Evolutionary conservation across 352 stramenopile genomes (phyloP).

Genomic region (Peronospora belbahrii): DNA sequence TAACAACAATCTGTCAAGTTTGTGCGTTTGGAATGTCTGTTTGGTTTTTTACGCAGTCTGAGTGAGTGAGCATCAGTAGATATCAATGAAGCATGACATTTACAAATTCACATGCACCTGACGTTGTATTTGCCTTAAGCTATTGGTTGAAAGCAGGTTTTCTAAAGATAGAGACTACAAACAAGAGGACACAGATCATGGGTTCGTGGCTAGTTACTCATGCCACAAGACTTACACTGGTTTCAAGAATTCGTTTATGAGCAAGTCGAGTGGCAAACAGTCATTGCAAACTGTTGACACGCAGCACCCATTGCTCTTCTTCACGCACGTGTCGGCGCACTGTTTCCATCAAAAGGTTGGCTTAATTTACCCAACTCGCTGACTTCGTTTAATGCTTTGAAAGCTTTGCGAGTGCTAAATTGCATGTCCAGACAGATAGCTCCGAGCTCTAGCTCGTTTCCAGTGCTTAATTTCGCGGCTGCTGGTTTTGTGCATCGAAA

Average conservation of each 20-base stretch:
- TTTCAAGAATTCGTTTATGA: conserved; percentile 49
- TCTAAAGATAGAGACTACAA: conserved; percentile 1
- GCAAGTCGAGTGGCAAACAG: conserved; percentile 35
- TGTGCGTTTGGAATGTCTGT: background rate
- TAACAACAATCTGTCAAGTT: conserved; percentile 9
- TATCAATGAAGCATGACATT: conserved; percentile 14
- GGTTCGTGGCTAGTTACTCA: background rate
- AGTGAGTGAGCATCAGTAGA: conserved; percentile 7
- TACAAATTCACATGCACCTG: background rate
- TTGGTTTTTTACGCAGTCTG: background rate
- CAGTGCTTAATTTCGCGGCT: too few species aligned
- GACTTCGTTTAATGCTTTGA: too few species aligned
- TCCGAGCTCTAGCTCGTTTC: too few species aligned
- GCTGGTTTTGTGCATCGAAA: too few species aligned
- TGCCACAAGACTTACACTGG: conserved; percentile 25
- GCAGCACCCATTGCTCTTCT: conserved; percentile 33
- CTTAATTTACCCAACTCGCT: too few species aligned
- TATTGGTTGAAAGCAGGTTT: conserved; percentile 17
- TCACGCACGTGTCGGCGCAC: conserved; percentile 19
- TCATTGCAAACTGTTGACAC: conserved; percentile 29
- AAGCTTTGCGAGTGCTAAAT: conserved; percentile 6
- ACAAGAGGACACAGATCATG: conserved; percentile 1
- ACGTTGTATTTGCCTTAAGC: conserved; percentile 10
- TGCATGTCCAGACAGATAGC: too few species aligned
- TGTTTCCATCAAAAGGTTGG: conserved; percentile 11